These are phyloP conservation scores for Pythium dissimile DNA, from an alignment of 352 stramenopile species.

Conservation along the genomic window DNA sequence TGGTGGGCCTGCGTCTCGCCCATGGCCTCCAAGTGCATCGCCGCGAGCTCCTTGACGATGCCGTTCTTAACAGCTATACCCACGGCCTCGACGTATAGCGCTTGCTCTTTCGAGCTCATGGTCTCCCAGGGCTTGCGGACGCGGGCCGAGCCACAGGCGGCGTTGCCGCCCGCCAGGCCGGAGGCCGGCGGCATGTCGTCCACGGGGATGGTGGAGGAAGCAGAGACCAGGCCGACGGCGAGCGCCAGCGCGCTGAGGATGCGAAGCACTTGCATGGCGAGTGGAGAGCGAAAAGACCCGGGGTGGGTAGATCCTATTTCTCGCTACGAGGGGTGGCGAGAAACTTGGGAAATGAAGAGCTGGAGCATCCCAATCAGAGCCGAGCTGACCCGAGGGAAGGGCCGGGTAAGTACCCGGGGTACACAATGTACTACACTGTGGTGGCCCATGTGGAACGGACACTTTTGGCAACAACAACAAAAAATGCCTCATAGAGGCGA, in stretches of 20 bases:
- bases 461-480: no score
- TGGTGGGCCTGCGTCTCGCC: slow-evolving; percentile 45
- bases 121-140: slow-evolving; percentile 54
- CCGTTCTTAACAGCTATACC: slow-evolving; percentile 36
- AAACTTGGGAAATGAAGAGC: slow-evolving; percentile 5
- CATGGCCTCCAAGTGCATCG: slow-evolving; percentile 43
- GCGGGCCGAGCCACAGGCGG: slow-evolving; percentile 31
- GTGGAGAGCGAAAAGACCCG: neutral
- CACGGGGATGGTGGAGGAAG: no score
- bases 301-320: neutral
- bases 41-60: slow-evolving; percentile 43
- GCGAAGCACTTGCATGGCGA: slow-evolving; percentile 12
- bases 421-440: no score
- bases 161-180: slow-evolving; percentile 53
- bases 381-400: no score
- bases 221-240: slow-evolving; percentile 3
- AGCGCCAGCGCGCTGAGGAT: slow-evolving; percentile 5
- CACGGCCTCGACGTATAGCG: slow-evolving; percentile 55
- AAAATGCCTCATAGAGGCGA: no score
- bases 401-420: no score
- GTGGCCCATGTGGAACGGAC: no score
- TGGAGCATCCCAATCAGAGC: no score
- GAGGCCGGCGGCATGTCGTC: no score
- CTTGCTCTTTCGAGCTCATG: slow-evolving; percentile 39
- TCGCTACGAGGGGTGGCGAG: neutral